Evolutionary conservation across 257 asterid species (phyloP).

Genomic region (Pogostemon cablin): DNA sequence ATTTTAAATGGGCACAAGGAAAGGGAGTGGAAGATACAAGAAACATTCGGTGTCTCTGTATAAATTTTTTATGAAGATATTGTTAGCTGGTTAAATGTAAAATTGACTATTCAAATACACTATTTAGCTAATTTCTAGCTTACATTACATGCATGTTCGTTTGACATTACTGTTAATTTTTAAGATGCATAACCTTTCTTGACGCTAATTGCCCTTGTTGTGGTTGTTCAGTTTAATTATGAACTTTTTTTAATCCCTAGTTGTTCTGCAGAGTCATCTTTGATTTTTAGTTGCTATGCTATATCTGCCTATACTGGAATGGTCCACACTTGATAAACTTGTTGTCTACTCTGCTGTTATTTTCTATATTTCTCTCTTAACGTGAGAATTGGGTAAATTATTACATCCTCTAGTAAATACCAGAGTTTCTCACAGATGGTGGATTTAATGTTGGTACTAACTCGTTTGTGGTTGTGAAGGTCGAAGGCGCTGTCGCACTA

Average conservation of each 20-base stretch:
- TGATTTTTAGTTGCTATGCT: slow-evolving; percentile 43
- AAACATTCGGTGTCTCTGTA: background rate
- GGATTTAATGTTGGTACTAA: background rate
- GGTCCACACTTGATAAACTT: slow-evolving; percentile 45
- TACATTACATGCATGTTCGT: background rate
- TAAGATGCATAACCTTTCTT: background rate
- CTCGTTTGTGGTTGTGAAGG: slow-evolving; percentile 50
- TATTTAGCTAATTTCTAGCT: background rate
- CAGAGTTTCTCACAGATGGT: background rate
- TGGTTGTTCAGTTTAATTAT: background rate
- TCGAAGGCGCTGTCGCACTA: slow-evolving; percentile 61
- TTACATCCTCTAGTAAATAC: slow-evolving; percentile 10
- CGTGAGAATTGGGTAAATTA: slow-evolving; percentile 73
- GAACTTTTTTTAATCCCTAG: background rate
- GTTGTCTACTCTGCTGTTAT: slow-evolving; percentile 42
- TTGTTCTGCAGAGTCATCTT: slow-evolving; percentile 58
- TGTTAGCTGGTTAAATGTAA: background rate
- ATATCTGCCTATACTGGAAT: slow-evolving; percentile 45
- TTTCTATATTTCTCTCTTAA: slow-evolving; percentile 56
- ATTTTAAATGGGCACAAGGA: background rate
- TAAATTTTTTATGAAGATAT: background rate
- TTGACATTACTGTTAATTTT: background rate
- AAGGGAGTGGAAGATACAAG: background rate
- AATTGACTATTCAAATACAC: background rate
- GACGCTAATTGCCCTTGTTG: background rate